Evolutionary conservation across 2,329 filamentous ascomycete genomes (phyloP).

Genomic region (Tolypocladium tundrense): DNA sequence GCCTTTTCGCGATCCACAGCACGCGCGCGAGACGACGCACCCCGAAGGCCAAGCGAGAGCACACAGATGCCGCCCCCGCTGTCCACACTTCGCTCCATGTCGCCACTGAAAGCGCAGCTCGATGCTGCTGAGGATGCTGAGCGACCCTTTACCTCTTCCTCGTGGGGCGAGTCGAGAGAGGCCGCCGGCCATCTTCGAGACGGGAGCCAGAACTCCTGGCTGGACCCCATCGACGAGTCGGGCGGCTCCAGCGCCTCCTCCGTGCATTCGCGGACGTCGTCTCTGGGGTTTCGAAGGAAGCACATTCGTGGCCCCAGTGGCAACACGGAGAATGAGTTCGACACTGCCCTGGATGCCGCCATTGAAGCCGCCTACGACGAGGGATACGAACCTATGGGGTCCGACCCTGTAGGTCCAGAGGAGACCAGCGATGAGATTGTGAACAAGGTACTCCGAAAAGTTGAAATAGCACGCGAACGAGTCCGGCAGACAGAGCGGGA

Average conservation of each 20-base stretch:
- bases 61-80: constrained; percentile 61
- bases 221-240: constrained; percentile 91
- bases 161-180: constrained; percentile 13
- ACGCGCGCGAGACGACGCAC: constrained; percentile 18
- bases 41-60: constrained; percentile 39
- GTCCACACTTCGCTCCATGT: constrained; percentile 50
- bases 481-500: constrained; percentile 67
- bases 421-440: constrained; percentile 33
- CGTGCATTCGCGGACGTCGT: constrained; percentile 69
- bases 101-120: constrained; percentile 21
- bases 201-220: constrained; percentile 73
- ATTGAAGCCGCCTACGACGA: constrained; percentile 96
- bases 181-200: constrained; percentile 37
- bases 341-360: constrained; percentile 86
- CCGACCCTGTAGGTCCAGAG: constrained; percentile 27
- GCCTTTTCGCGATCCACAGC: constrained; percentile 42
- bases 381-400: constrained; percentile 64
- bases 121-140: constrained; percentile 9
- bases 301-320: constrained; percentile 60
- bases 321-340: constrained; percentile 79
- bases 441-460: constrained; percentile 50
- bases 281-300: constrained; percentile 55
- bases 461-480: constrained; percentile 66
- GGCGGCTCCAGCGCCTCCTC: constrained; percentile 71
- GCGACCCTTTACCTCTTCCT: constrained; percentile 2